These are phyloP conservation scores for Xylaria hypoxylon DNA, from an alignment of 2,329 filamentous ascomycete genomes.

Conservation along the genomic window DNA sequence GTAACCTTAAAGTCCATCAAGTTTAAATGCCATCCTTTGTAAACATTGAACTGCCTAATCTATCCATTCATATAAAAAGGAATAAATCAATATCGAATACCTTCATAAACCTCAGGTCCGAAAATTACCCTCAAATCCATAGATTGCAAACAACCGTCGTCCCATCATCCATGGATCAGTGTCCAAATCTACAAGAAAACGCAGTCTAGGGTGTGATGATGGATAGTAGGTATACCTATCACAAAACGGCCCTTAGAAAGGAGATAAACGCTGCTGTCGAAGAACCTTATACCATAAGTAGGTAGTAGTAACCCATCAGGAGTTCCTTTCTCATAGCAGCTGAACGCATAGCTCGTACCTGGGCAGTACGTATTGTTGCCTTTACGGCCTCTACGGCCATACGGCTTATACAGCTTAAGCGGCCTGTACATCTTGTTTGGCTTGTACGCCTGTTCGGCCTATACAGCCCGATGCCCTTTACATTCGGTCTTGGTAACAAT, in stretches of 20 bases:
- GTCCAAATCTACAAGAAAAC: background rate
- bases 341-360: background rate
- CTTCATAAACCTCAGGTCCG: background rate
- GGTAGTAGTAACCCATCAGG: background rate
- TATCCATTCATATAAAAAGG: background rate
- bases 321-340: background rate
- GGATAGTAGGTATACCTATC: background rate
- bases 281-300: background rate
- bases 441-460: background rate
- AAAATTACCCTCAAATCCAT: background rate
- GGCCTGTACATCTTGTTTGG: background rate
- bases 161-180: background rate
- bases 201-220: background rate
- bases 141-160: background rate
- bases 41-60: background rate
- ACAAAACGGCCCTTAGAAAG: background rate
- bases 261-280: background rate
- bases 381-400: background rate
- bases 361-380: background rate
- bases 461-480: background rate
- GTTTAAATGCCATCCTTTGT: background rate
- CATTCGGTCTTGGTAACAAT: background rate
- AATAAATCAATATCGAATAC: background rate
- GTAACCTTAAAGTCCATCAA: no score
- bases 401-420: background rate